These are phyloP conservation scores for Colletotrichum sp. DNA, from an alignment of 2,329 filamentous ascomycete genomes.

Conservation along the genomic window DNA sequence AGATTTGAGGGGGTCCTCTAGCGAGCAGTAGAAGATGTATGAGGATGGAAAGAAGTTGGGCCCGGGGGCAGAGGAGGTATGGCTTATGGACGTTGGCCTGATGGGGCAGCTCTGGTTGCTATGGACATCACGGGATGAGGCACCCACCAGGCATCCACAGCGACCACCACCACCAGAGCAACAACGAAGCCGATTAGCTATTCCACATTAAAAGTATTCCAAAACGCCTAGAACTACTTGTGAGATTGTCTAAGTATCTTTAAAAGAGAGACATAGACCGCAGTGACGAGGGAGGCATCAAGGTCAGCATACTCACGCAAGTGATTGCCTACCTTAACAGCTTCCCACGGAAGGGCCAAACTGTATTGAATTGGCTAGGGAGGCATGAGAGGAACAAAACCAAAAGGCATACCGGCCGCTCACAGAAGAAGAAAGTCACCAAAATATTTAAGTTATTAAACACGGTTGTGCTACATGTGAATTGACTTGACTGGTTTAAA, in stretches of 20 bases:
- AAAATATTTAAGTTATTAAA: background rate
- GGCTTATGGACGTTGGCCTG: background rate
- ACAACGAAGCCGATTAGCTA: background rate
- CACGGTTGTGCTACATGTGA: background rate
- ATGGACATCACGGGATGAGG: background rate
- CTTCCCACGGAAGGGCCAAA: too few species aligned
- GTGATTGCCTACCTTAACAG: too few species aligned
- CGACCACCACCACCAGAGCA: background rate
- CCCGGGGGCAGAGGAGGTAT: background rate
- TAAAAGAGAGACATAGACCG: too few species aligned
- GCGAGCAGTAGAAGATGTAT: background rate
- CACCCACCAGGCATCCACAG: background rate
- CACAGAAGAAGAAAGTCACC: background rate
- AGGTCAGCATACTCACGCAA: too few species aligned
- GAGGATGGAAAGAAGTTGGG: background rate
- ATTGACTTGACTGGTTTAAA: background rate
- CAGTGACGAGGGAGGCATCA: too few species aligned
- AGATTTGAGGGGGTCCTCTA: background rate
- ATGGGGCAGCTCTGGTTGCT: background rate
- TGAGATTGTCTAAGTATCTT: too few species aligned
- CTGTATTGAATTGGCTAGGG: too few species aligned
- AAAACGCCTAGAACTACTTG: too few species aligned
- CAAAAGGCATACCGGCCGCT: background rate
- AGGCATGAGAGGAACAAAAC: too few species aligned
- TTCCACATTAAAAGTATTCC: too few species aligned